These are phyloP conservation scores for Mrakiaceae sp. DNA, from an alignment of 1,284 basidiomycete genomes.

Conservation along the genomic window DNA sequence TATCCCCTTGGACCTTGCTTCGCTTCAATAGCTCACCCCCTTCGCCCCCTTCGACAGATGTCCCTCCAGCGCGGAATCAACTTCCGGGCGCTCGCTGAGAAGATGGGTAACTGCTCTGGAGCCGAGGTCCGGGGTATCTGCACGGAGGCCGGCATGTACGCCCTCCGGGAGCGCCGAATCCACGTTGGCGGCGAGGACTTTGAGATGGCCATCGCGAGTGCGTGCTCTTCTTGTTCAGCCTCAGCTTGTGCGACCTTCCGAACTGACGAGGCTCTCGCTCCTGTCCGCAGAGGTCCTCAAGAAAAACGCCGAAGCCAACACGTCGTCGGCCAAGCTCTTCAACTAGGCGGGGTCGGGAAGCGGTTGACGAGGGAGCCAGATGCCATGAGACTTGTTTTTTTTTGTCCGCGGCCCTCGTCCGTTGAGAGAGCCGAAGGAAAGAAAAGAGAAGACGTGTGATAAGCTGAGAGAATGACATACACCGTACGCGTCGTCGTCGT, in stretches of 20 bases:
- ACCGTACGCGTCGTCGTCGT: too few species aligned
- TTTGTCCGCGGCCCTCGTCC: too few species aligned
- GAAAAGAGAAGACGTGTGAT: too few species aligned
- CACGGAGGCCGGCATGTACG: conserved; percentile 98
- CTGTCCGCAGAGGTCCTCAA: conserved; percentile 54
- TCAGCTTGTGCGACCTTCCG: background rate
- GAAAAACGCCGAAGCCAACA: conserved; percentile 85
- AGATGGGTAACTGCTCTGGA: conserved; percentile 93
- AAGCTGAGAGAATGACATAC: too few species aligned
- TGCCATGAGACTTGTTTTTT: too few species aligned
- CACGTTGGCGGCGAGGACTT: conserved; percentile 98
- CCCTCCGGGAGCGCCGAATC: conserved; percentile 83
- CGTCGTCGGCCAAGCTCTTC: conserved; percentile 81
- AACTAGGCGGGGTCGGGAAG: conserved; percentile 24
- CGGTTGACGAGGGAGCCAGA: too few species aligned
- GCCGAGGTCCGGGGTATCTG: conserved; percentile 97
- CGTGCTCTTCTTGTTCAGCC: conserved; percentile 30
- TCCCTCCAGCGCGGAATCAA: conserved; percentile 96
- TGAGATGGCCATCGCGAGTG: conserved; percentile 93
- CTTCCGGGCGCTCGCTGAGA: conserved; percentile 84
- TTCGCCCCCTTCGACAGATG: conserved; percentile 52
- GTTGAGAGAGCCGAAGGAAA: too few species aligned
- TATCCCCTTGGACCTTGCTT: background rate
- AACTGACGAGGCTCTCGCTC: background rate
- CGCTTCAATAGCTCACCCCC: background rate